Base-by-base conservation (phyloP, 768 basidiomycete species). In the Macrocybe gigantea region DNA sequence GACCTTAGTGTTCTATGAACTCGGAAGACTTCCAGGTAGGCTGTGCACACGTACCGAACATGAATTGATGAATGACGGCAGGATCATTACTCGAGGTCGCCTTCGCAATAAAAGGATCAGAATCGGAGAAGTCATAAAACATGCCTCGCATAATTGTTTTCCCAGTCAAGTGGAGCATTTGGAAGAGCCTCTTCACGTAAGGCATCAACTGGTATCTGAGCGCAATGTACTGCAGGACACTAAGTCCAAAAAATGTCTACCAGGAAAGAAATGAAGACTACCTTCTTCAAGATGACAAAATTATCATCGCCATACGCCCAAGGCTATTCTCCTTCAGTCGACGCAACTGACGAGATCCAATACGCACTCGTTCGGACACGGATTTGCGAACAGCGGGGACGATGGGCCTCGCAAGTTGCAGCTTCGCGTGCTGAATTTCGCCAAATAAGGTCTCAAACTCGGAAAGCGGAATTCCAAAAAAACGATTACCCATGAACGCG, bases 301-400 rank as follows among this genome's bases (percentile, higher is more conserved):
- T 68, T 68, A 0, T 60, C 65, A 37, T 58, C 62, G 8, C 67
- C 68, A 40, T 68, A 67, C 0, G 64, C 56, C 68, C 68, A 68
- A n/a, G 65, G 66, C 64, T 65, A 37, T n/a, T n/a, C n/a, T 22
- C 3, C 4, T 15, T 11, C 11, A 12, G 5, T 32, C 13, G 22
- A 42, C n/a, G 5, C 14, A 6, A 7, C 13, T 36, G 29, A 32
- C 38, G 15, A 47, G 35, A 41, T 32, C 22, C 12, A 14, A 33
- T 13, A 41, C 50, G 12, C 12, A 64, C 65, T 68, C 66, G 38
- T 68, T 68, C 11, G 63, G 64, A 48, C 66, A 68, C n/a, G 56
- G 56, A 47, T 68, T 68, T 7, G 65, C 66, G 45, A 54, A 41
- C 11, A 55, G 49, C 31, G 56, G 64, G 30, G 50, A 48, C 32